Conservation (phyloP, 352 stramenopile genomes). For the Plasmopara muralis region DNA sequence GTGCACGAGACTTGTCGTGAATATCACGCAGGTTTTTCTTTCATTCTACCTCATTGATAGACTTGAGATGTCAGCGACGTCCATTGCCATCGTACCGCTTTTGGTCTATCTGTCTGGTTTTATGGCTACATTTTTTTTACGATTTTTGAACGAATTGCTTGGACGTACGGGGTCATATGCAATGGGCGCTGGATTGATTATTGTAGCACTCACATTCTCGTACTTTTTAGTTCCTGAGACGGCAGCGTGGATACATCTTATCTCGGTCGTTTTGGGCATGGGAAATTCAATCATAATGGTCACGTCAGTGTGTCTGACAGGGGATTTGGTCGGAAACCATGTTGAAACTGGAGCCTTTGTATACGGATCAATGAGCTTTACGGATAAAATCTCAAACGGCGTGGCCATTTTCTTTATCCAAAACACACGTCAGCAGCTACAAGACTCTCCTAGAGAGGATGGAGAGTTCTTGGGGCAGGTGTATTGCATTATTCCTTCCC, state of each 20-base stretch:
- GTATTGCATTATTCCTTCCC: slow-evolving; percentile 61
- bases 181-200: slow-evolving; percentile 46
- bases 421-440: slow-evolving; percentile 68
- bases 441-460: slow-evolving; percentile 46
- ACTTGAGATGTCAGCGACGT: slow-evolving; percentile 76
- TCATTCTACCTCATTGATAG: slow-evolving; percentile 84
- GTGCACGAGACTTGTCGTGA: slow-evolving; percentile 81
- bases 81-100: slow-evolving; percentile 78
- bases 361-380: slow-evolving; percentile 84
- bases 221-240: slow-evolving; percentile 57
- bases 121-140: slow-evolving; percentile 66
- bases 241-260: slow-evolving; percentile 63
- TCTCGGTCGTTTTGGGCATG: slow-evolving; percentile 68
- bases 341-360: slow-evolving; percentile 81
- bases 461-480: slow-evolving; percentile 66
- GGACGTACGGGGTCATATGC: slow-evolving; percentile 66
- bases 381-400: slow-evolving; percentile 83
- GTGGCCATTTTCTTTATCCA: slow-evolving; percentile 78
- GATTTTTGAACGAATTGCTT: slow-evolving; percentile 67
- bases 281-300: slow-evolving; percentile 87
- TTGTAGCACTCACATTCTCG: slow-evolving; percentile 40
- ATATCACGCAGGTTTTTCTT: slow-evolving; percentile 84
- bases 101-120: slow-evolving; percentile 82
- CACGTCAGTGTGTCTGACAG: slow-evolving; percentile 75
- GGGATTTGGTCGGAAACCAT: slow-evolving; percentile 75